Base-by-base conservation (phyloP, 148 eudicot species). In the Chenopodium quinoa region DNA sequence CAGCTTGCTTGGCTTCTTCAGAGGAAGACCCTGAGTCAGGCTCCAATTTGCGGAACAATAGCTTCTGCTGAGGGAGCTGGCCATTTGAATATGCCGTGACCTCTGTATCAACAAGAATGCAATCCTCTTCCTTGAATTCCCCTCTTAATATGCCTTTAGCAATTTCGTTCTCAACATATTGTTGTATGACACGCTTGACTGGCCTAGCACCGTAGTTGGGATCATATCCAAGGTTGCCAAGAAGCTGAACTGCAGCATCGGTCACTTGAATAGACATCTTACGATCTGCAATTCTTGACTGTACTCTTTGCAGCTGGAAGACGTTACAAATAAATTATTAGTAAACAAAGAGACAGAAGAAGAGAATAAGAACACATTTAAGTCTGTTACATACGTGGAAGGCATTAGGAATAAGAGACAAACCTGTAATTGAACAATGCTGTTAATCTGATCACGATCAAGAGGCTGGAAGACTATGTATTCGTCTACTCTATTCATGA, bases 141-240 rank as follows among this genome's bases (percentile, higher is more conserved):
- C 99, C 99, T 82, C 94, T 93, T 84, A 92, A 81, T 23, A 96
- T 93, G 23, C 97, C 98, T 88, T 90, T 96, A 9, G 99, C 99
- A 25, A 89, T 92, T 79, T 93, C 98, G n/a, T 95, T 95, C 76
- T 95, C 98, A 19, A 93, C 92, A 65, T 93, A 82, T 58, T 93
- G 99, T 78, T 95, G 99, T 64, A 93, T 92, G 50, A 96, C 98
- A 34, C 99, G 91, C 84, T 96, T 96, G 58, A 93, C 99, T 0
- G 98, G 98, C 86, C 98, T 85, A 8, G 98, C 98, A 76, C 98
- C 98, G 56, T 92, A 95, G 88, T 90, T 96, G 23, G 99, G 99
- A 71, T 96, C 99, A 72, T 93, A 96, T 20, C 99, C 99, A 0
- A 96, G 97, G 81, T 86, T 92, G 34, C 97, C 99, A 10, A 96